Percentiles rank a stretch among this genome's conserved stretches.
Conservation (phyloP, 257 asterid genomes). For the Osmanthus fragrans region DNA sequence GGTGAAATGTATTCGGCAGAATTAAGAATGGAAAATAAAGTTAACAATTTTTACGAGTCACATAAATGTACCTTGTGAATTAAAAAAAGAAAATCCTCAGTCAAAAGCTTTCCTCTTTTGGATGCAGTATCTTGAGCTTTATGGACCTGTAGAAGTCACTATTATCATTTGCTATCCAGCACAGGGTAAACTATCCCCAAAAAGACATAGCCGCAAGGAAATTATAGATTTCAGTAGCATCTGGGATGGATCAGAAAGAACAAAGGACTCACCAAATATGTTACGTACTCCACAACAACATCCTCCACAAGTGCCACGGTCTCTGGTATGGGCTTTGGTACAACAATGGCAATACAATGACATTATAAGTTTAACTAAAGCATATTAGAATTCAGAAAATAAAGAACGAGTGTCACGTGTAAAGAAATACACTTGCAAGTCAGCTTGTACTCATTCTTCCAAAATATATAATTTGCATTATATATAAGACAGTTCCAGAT, state of each 20-base stretch:
- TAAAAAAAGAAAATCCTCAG: constrained; percentile 81
- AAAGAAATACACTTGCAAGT: neutral
- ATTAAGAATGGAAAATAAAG: no score
- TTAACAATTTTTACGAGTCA: neutral
- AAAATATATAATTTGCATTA: no score
- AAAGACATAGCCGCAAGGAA: neutral
- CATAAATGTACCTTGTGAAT: constrained; percentile 67
- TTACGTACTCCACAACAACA: constrained; percentile 87
- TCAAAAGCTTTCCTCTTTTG: constrained; percentile 84
- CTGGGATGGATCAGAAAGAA: neutral
- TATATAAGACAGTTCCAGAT: neutral
- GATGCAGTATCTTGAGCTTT: constrained; percentile 85
- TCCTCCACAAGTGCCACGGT: constrained; percentile 90
- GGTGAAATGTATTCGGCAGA: neutral
- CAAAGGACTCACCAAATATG: constrained; percentile 66
- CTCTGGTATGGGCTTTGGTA: constrained; percentile 83
- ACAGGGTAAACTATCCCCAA: neutral
- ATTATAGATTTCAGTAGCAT: neutral
- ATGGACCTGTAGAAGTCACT: constrained; percentile 55
- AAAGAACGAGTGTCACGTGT: neutral
- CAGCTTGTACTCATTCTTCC: neutral
- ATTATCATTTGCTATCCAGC: neutral
- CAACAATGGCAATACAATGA: constrained; percentile 19
- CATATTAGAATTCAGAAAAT: no score
- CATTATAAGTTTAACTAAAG: neutral